A percentile compares a stretch with the other conserved stretches of the same genome.
These are phyloP conservation scores for Acorus calamus DNA, from an alignment of 106 monocot genomes.

Conservation along the genomic window DNA sequence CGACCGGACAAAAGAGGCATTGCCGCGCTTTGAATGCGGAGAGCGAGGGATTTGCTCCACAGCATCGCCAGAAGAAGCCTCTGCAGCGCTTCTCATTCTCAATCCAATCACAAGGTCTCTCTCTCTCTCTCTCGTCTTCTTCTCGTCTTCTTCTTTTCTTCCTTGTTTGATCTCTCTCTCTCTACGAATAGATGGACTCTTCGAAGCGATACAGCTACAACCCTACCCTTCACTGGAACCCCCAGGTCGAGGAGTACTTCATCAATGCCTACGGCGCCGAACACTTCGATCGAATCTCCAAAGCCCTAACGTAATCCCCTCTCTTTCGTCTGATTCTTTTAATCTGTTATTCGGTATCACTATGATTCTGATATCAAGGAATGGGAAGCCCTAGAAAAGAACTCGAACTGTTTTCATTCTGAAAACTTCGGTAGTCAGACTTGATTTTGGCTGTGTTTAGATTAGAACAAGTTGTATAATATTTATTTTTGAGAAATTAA, in stretches of 20 bases:
- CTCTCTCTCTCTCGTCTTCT: not conserved
- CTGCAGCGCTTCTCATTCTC: not conserved
- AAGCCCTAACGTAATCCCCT: conserved; percentile 57
- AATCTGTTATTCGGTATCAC: not conserved
- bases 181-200: conserved; percentile 36
- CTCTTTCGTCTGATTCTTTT: not conserved
- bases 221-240: conserved; percentile 67
- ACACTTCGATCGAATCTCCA: conserved; percentile 71
- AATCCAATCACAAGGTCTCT: not conserved
- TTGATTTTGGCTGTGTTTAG: no score
- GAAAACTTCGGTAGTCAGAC: no score
- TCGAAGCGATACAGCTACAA: conserved; percentile 50
- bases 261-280: conserved; percentile 73
- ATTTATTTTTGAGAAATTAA: no score
- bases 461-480: no score
- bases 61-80: not conserved
- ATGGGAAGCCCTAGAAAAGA: no score
- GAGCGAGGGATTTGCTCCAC: conserved; percentile 9
- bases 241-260: conserved; percentile 84
- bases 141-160: not conserved
- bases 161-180: not conserved
- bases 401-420: no score
- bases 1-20: not conserved
- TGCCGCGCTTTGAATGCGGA: conserved; percentile 17
- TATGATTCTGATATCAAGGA: no score